Conservation (phyloP, 495 filamentous ascomycete species). For the Trichoderma virens region DNA sequence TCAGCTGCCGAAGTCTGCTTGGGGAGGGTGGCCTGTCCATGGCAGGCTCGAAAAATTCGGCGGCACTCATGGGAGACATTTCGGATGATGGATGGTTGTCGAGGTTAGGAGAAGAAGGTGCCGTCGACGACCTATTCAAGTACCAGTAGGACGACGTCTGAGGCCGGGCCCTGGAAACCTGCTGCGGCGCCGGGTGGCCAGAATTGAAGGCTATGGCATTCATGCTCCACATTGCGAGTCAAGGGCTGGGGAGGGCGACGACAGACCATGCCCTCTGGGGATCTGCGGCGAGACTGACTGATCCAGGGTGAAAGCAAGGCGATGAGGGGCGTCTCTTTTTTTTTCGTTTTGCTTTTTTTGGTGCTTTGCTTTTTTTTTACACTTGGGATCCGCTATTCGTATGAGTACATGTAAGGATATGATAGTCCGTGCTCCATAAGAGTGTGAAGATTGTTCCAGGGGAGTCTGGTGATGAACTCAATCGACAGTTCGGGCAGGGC, state of each 20-base stretch:
- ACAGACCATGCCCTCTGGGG: constrained; percentile 8
- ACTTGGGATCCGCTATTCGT: constrained; percentile 5
- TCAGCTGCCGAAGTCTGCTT: constrained; percentile 43
- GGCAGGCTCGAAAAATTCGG: constrained; percentile 36
- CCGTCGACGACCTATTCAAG: constrained; percentile 9
- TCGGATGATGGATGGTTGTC: background rate
- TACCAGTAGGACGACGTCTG: background rate
- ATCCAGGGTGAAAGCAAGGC: constrained; percentile 2
- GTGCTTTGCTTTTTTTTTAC: background rate
- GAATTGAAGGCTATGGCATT: constrained; percentile 4
- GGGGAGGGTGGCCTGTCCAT: constrained; percentile 48
- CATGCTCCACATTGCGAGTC: constrained; percentile 5
- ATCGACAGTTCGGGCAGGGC: constrained; percentile 3
- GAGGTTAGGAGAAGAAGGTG: constrained; percentile 4
- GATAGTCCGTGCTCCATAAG: background rate
- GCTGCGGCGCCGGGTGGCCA: constrained; percentile 1
- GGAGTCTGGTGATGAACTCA: background rate
- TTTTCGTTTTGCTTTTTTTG: background rate
- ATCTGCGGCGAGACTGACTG: constrained; percentile 6
- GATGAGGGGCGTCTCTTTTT: background rate
- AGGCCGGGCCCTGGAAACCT: background rate
- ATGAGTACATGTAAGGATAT: constrained; percentile 5
- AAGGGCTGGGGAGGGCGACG: constrained; percentile 6
- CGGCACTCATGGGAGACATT: constrained; percentile 10
- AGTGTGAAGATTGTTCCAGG: background rate